These are phyloP conservation scores for Candida orba DNA, from an alignment of 805 yeast genomes.

Conservation along the genomic window DNA sequence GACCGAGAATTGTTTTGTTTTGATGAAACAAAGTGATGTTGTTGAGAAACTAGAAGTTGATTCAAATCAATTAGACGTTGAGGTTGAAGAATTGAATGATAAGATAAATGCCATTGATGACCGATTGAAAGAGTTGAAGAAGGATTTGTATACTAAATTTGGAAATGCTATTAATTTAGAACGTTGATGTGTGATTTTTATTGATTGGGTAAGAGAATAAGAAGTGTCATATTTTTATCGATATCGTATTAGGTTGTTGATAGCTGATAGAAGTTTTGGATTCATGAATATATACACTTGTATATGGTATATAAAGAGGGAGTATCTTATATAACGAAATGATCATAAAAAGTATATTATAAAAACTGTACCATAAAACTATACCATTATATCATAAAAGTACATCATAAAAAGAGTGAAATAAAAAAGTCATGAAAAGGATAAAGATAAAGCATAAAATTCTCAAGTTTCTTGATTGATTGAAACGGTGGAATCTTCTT, in stretches of 20 bases:
- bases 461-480: conserved; percentile 19
- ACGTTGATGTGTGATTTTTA: conserved; percentile 29
- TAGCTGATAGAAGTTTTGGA: too few relatives aligned
- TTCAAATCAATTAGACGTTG: conserved; percentile 41
- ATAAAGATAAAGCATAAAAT: not conserved
- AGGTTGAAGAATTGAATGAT: conserved; percentile 39
- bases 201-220: too few relatives aligned
- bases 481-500: conserved; percentile 34
- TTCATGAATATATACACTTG: too few relatives aligned
- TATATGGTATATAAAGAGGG: too few relatives aligned
- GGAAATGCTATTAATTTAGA: conserved; percentile 88
- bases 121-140: conserved; percentile 55
- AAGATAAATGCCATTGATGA: conserved; percentile 46
- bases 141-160: conserved; percentile 76
- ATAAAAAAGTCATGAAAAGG: not conserved
- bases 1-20: conserved; percentile 68
- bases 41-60: conserved; percentile 62
- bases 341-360: too few relatives aligned
- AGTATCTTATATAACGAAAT: too few relatives aligned
- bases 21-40: conserved; percentile 58
- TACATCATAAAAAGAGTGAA: not conserved
- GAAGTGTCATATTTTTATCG: too few relatives aligned
- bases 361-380: too few relatives aligned
- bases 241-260: too few relatives aligned
- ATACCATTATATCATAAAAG: too few relatives aligned